These are phyloP conservation scores for Sporisorium scitamineum DNA, from an alignment of 1,284 basidiomycete species.

Conservation along the genomic window DNA sequence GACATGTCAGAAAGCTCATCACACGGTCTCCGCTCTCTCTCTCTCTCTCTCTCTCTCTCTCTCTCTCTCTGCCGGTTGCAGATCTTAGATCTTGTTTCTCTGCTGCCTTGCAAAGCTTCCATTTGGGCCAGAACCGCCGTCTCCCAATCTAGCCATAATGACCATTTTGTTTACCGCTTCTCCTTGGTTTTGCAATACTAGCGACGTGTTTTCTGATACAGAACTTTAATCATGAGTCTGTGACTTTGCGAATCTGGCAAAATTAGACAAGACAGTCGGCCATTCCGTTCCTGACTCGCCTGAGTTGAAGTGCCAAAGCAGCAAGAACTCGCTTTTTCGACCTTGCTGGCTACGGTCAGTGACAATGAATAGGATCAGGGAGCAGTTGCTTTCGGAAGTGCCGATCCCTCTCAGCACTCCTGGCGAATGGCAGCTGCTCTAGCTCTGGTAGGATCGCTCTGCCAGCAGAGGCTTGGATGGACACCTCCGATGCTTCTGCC, in stretches of 20 bases:
- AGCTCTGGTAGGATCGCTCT: background rate
- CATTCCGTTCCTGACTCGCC: constrained; percentile 16
- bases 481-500: background rate
- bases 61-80: background rate
- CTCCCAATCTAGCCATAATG: background rate
- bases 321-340: too few relatives aligned
- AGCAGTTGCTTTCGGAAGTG: background rate
- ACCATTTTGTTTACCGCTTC: background rate
- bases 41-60: too few relatives aligned
- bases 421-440: too few relatives aligned
- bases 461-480: too few relatives aligned
- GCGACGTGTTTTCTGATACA: constrained; percentile 14
- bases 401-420: background rate
- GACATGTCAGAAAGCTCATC: constrained; percentile 16
- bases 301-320: background rate
- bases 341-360: too few relatives aligned
- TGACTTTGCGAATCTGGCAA: background rate
- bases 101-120: background rate
- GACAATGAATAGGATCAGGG: background rate
- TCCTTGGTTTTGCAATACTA: constrained; percentile 30
- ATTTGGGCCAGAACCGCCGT: background rate
- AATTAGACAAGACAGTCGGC: background rate
- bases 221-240: constrained; percentile 15
- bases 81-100: background rate
- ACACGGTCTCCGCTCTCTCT: background rate